phyloP scores from a whole-genome alignment of 179 eudicot species.

The Spinacia oleracea region DNA sequence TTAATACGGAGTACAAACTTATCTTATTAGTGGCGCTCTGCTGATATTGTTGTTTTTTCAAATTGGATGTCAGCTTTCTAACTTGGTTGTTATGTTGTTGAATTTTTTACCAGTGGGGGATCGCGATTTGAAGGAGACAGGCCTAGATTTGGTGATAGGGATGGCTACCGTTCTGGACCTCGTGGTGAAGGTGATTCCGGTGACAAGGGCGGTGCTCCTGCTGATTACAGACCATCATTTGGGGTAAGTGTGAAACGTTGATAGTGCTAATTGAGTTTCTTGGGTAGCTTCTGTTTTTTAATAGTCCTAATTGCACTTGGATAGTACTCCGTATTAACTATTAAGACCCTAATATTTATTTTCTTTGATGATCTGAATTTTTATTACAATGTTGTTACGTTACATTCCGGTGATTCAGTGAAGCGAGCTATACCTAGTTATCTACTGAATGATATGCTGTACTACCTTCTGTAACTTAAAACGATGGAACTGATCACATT shows the following conservation, averaged over 20 bases:
- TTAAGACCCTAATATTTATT: not conserved
- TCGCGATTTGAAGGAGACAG: conserved; percentile 83
- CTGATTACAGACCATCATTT: conserved; percentile 76
- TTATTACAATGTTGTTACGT: not conserved
- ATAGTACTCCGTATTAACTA: too few relatives aligned
- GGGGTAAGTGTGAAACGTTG: conserved; percentile 46
- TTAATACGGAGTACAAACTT: conserved; percentile 1
- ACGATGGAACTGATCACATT: not conserved
- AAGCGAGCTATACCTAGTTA: not conserved
- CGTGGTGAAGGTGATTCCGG: conserved; percentile 79
- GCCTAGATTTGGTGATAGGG: conserved; percentile 80
- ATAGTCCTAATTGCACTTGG: not conserved
- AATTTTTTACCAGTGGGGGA: conserved; percentile 55
- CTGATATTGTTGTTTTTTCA: not conserved
- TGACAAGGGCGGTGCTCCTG: conserved; percentile 89
- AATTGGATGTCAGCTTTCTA: not conserved
- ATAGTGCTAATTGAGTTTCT: not conserved
- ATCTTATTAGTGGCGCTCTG: not conserved
- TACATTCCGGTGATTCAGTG: not conserved
- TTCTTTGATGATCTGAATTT: not conserved
- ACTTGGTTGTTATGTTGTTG: not conserved
- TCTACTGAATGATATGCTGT: not conserved
- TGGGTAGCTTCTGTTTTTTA: not conserved
- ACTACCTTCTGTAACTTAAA: not conserved
- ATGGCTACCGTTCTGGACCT: conserved; percentile 80